phyloP scores from a whole-genome alignment of 768 basidiomycete genomes.

The Agrocybe pediades region DNA sequence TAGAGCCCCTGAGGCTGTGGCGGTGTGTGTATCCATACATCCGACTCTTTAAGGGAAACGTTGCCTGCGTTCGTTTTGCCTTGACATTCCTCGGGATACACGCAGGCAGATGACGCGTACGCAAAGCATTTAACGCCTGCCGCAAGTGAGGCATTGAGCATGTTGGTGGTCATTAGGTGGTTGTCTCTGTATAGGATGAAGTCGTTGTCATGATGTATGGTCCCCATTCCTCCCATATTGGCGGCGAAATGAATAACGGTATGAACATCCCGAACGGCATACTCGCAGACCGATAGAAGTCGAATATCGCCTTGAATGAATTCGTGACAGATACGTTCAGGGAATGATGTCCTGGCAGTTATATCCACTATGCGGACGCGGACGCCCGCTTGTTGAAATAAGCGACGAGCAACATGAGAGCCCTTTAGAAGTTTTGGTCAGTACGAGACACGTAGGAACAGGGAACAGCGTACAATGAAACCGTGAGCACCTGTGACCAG shows the following conservation, averaged over 20 bases:
- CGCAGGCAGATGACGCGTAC: slow-evolving; percentile 61
- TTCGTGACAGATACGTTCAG: slow-evolving; percentile 31
- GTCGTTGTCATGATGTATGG: slow-evolving; percentile 54
- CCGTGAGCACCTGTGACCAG: slow-evolving; percentile 55
- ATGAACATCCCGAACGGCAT: slow-evolving; percentile 39
- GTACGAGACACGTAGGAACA: background rate
- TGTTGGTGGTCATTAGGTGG: slow-evolving; percentile 48
- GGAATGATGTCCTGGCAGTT: slow-evolving; percentile 20
- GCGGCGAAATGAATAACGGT: slow-evolving; percentile 60
- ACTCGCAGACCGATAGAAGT: slow-evolving; percentile 38
- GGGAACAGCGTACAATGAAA: slow-evolving; percentile 43
- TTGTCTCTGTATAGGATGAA: slow-evolving; percentile 51
- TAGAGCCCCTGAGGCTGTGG: slow-evolving; percentile 57
- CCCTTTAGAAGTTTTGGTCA: slow-evolving; percentile 36
- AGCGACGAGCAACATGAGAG: slow-evolving; percentile 46
- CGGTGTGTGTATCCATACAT: slow-evolving; percentile 39
- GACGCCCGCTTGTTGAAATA: slow-evolving; percentile 29
- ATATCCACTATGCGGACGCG: slow-evolving; percentile 48
- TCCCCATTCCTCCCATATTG: slow-evolving; percentile 68
- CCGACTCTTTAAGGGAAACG: slow-evolving; percentile 46
- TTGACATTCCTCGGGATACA: slow-evolving; percentile 52
- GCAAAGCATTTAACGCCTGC: slow-evolving; percentile 46
- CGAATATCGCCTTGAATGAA: slow-evolving; percentile 46
- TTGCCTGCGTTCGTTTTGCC: slow-evolving; percentile 24
- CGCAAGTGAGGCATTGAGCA: slow-evolving; percentile 39